phyloP scores from a whole-genome alignment of 176 grass and related monocot genomes.

The Otatea glauca region DNA sequence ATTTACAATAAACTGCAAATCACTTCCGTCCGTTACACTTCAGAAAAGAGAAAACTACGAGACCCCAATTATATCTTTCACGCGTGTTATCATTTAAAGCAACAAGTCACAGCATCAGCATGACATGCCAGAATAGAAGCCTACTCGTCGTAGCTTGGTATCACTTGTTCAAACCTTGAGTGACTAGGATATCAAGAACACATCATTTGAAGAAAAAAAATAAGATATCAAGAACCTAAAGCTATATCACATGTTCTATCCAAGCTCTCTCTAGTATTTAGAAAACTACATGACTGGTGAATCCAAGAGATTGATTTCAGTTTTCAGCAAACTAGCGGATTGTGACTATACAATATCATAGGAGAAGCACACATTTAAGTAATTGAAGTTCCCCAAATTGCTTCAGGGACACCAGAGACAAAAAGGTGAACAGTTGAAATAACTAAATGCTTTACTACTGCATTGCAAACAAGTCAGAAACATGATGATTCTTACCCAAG shows the following conservation, averaged over 20 bases:
- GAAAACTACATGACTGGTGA: neutral
- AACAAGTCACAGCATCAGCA: neutral
- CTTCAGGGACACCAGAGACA: neutral
- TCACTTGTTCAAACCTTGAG: neutral
- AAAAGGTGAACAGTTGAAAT: neutral
- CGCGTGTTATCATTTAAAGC: neutral
- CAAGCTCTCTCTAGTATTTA: neutral
- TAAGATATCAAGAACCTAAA: neutral
- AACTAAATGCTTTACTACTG: neutral
- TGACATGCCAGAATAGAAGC: neutral
- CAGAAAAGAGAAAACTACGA: neutral
- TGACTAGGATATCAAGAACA: conserved; percentile 19
- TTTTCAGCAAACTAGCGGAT: conserved; percentile 7
- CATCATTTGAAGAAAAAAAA: neutral
- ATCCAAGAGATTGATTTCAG: neutral
- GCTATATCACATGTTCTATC: neutral
- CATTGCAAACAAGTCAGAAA: conserved; percentile 25
- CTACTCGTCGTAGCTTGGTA: neutral
- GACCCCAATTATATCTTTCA: conserved; percentile 10
- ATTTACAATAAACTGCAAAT: conserved; percentile 3
- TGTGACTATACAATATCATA: neutral
- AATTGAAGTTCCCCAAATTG: neutral
- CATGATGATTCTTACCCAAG: conserved; percentile 37
- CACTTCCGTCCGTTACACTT: neutral
- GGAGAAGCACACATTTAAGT: neutral